These are phyloP conservation scores for Conticribra weissflogii DNA, from an alignment of 108 stramenopile genomes.

Conservation along the genomic window DNA sequence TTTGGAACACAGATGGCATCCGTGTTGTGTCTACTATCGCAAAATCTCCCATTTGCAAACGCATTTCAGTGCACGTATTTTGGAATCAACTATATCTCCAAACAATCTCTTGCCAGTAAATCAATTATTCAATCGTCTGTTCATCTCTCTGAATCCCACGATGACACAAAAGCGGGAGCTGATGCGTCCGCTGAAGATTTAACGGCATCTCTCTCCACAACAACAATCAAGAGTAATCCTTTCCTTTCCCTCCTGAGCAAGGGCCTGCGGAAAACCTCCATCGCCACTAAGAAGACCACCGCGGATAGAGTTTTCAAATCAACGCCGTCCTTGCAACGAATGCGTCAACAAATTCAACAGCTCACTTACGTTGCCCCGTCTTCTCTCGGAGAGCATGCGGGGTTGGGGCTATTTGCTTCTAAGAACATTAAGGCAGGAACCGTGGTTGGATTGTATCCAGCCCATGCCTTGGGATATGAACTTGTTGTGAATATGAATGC, in stretches of 20 bases:
- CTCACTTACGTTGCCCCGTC: constrained; percentile 24
- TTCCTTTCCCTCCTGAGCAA: constrained; percentile 19
- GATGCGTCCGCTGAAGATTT: too few species aligned
- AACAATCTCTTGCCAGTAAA: too few species aligned
- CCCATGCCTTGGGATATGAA: constrained; percentile 48
- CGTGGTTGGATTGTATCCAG: constrained; percentile 53
- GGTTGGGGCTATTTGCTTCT: constrained; percentile 53
- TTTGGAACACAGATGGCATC: too few species aligned
- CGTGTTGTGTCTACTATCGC: too few species aligned
- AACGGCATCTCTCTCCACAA: background rate
- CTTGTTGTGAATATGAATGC: constrained; percentile 3
- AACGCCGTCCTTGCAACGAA: constrained; percentile 26
- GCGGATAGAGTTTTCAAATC: constrained; percentile 24
- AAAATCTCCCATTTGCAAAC: too few species aligned
- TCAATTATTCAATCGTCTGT: too few species aligned
- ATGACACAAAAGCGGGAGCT: too few species aligned
- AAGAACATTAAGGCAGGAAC: constrained; percentile 53
- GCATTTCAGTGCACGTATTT: too few species aligned
- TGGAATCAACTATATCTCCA: too few species aligned
- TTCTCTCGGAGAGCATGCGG: constrained; percentile 45
- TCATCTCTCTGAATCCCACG: too few species aligned
- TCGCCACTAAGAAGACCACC: constrained; percentile 32
- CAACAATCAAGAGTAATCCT: constrained; percentile 1
- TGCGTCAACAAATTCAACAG: constrained; percentile 30
- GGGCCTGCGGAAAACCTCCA: constrained; percentile 14